phyloP scores from a whole-genome alignment of 495 filamentous ascomycete genomes.

The Lepidopterella palustris region DNA sequence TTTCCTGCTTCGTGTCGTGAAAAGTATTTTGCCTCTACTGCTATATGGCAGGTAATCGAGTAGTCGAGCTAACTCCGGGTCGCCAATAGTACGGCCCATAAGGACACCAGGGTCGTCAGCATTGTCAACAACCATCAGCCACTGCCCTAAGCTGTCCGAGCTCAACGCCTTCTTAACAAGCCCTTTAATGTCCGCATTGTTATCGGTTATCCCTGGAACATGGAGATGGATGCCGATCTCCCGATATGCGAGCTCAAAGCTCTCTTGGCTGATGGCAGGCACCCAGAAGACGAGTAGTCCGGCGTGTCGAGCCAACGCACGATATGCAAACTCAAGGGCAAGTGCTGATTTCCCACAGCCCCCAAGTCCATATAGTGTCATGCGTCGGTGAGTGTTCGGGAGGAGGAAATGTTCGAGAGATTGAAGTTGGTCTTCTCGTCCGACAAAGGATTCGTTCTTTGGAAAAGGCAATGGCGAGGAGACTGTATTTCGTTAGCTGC shows the following conservation, averaged over 20 bases:
- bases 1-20: conserved; percentile 17
- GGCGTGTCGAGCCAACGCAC: not conserved
- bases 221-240: not conserved
- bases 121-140: conserved; percentile 20
- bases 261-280: not conserved
- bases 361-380: not conserved
- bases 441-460: not conserved
- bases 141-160: not conserved
- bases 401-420: not conserved
- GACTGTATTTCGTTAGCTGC: too few relatives aligned
- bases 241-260: not conserved
- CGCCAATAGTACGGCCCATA: not conserved
- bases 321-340: not conserved
- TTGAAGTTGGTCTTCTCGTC: not conserved
- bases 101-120: conserved; percentile 21
- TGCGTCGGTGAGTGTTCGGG: not conserved
- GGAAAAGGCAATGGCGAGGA: too few relatives aligned
- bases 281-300: not conserved
- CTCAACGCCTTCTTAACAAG: conserved; percentile 3
- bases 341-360: not conserved
- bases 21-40: conserved; percentile 14
- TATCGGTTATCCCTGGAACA: not conserved
- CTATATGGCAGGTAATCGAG: conserved; percentile 17
- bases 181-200: conserved; percentile 7
- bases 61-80: not conserved